A percentile compares a stretch with the other conserved stretches of the same genome.
phyloP scores from a whole-genome alignment of 2,329 filamentous ascomycete genomes.

The Fusarium armeniacum region DNA sequence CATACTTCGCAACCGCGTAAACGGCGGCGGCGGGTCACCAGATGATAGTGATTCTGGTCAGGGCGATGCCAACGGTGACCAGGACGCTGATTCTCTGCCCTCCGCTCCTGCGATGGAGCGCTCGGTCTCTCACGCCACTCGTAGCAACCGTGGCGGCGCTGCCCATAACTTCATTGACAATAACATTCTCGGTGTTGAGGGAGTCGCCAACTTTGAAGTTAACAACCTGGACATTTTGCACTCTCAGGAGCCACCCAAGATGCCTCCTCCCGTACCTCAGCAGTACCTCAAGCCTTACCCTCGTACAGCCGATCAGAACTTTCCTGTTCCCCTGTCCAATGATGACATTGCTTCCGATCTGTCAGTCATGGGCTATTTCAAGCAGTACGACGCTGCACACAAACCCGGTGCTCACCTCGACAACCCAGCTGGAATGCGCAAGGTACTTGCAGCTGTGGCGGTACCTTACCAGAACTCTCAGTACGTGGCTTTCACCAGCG shows the following conservation, averaged over 20 bases:
- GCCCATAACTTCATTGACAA: constrained; percentile 70
- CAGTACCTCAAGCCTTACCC: constrained; percentile 72
- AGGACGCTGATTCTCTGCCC: constrained; percentile 62
- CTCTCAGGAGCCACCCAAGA: constrained; percentile 68
- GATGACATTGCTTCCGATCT: constrained; percentile 70
- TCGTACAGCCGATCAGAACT: constrained; percentile 68
- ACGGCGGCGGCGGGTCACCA: constrained; percentile 64
- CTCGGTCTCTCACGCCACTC: constrained; percentile 73
- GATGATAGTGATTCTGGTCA: constrained; percentile 68
- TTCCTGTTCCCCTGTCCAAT: constrained; percentile 63
- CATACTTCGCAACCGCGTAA: constrained; percentile 69
- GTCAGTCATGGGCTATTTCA: constrained; percentile 70
- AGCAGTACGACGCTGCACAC: constrained; percentile 67
- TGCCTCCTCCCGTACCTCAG: constrained; percentile 69
- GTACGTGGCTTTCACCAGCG: constrained; percentile 64
- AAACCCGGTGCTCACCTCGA: constrained; percentile 70
- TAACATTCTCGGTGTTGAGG: constrained; percentile 71
- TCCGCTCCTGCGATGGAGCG: constrained; percentile 73
- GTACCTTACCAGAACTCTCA: constrained; percentile 62
- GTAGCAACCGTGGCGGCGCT: constrained; percentile 69
- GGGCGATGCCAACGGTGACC: constrained; percentile 65
- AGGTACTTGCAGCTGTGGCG: constrained; percentile 68
- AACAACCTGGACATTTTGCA: constrained; percentile 70
- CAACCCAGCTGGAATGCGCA: constrained; percentile 65
- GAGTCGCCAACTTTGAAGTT: constrained; percentile 70